A percentile compares a stretch with the other conserved stretches of the same genome.
These are phyloP conservation scores for Neolentinus lepideus DNA, from an alignment of 1,284 basidiomycete species.

Conservation along the genomic window DNA sequence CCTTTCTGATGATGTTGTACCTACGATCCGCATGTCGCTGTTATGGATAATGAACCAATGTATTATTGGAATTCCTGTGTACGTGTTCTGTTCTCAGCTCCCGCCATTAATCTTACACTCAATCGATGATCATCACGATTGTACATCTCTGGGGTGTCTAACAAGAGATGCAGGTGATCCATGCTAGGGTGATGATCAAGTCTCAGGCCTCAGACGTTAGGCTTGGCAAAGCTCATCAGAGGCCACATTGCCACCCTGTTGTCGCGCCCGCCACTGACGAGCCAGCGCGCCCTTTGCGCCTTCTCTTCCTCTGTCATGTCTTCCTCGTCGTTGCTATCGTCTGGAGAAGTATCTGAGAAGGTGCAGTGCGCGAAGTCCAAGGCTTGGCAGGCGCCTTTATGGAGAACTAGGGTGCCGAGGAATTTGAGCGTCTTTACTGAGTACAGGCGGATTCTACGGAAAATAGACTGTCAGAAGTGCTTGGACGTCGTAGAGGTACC, in stretches of 20 bases:
- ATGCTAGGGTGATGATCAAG: too few relatives aligned
- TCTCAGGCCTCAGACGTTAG: too few relatives aligned
- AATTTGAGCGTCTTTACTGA: slow-evolving; percentile 71
- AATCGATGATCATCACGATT: too few relatives aligned
- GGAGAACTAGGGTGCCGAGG: slow-evolving; percentile 74
- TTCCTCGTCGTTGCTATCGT: slow-evolving; percentile 40
- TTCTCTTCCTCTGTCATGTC: slow-evolving; percentile 46
- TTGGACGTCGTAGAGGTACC: not conserved
- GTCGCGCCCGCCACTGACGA: slow-evolving; percentile 70
- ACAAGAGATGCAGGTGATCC: too few relatives aligned
- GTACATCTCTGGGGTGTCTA: too few relatives aligned
- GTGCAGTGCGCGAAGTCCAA: slow-evolving; percentile 53
- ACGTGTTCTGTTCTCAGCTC: not conserved
- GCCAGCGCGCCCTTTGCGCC: slow-evolving; percentile 52
- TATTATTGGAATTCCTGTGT: not conserved
- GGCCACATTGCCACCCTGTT: slow-evolving; percentile 72
- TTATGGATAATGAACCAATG: not conserved
- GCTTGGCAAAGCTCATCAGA: slow-evolving; percentile 63
- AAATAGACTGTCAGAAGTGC: not conserved
- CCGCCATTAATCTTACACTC: not conserved
- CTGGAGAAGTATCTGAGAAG: slow-evolving; percentile 3
- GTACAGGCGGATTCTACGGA: slow-evolving; percentile 67
- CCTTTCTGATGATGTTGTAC: not conserved
- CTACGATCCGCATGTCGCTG: not conserved
- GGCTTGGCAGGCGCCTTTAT: slow-evolving; percentile 67